Conservation (phyloP, 495 filamentous ascomycete species). For the Penicillium desertorum region DNA sequence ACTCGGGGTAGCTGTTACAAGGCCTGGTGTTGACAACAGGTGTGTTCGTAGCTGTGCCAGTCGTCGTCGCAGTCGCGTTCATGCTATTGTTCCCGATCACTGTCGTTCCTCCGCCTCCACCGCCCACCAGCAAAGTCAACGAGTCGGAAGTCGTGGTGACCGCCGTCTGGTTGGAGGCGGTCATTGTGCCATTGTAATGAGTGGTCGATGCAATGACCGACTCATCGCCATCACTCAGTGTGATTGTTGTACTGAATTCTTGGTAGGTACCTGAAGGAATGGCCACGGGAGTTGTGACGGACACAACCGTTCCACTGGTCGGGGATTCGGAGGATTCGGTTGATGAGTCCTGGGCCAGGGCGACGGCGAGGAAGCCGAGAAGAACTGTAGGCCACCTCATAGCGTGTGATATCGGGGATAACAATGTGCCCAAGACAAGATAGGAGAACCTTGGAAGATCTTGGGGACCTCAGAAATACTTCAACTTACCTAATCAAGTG, state of each 20-base stretch:
- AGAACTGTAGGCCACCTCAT: constrained; percentile 26
- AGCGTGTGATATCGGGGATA: neutral
- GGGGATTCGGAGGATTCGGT: constrained; percentile 8
- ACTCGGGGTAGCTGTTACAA: constrained; percentile 85
- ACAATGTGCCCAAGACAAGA: neutral
- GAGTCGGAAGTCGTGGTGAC: constrained; percentile 37
- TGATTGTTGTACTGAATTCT: constrained; percentile 42
- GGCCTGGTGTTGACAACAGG: constrained; percentile 68
- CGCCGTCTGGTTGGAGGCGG: constrained; percentile 35
- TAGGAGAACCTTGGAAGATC: neutral
- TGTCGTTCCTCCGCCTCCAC: constrained; percentile 29
- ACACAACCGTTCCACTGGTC: constrained; percentile 20
- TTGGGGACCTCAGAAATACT: neutral
- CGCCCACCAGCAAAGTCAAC: constrained; percentile 41
- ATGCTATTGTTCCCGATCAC: constrained; percentile 46
- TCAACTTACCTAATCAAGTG: neutral
- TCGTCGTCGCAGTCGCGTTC: constrained; percentile 39
- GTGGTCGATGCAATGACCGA: constrained; percentile 23
- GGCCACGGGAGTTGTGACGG: constrained; percentile 11
- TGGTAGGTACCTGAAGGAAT: constrained; percentile 42
- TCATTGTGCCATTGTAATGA: constrained; percentile 21
- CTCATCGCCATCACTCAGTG: constrained; percentile 27
- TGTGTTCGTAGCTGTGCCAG: constrained; percentile 40
- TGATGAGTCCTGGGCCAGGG: constrained; percentile 20
- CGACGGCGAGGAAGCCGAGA: constrained; percentile 20